Percentiles rank a stretch among this genome's conserved stretches.
These are phyloP conservation scores for Pelargonium australe DNA, from an alignment of 441 rosid genomes.

Conservation along the genomic window DNA sequence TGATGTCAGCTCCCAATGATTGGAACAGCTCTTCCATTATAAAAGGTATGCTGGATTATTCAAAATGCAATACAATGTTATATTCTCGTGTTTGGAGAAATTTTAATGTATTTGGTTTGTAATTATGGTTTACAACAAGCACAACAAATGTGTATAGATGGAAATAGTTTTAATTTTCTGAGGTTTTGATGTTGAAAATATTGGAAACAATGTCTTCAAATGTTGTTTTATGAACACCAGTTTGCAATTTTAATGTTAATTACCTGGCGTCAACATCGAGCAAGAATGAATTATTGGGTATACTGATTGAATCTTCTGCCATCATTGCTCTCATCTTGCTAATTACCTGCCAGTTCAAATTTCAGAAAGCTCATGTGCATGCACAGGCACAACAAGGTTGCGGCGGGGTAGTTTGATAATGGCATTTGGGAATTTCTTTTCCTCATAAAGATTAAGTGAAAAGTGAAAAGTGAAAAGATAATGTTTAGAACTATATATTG, in stretches of 20 bases:
- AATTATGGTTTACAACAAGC: too few species aligned
- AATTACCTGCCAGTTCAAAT: slow-evolving; percentile 34
- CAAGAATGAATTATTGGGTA: slow-evolving; percentile 50
- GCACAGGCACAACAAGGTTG: neutral
- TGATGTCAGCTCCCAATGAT: slow-evolving; percentile 27
- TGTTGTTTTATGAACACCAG: too few species aligned
- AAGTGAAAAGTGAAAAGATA: too few species aligned
- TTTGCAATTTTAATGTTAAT: neutral
- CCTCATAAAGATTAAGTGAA: too few species aligned
- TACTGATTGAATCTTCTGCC: slow-evolving; percentile 48
- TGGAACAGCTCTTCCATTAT: slow-evolving; percentile 53
- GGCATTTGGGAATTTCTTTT: too few species aligned
- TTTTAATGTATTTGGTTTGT: too few species aligned
- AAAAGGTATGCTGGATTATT: slow-evolving; percentile 38
- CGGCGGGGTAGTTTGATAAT: too few species aligned
- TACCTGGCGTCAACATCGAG: slow-evolving; percentile 65
- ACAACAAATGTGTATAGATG: too few species aligned
- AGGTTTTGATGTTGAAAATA: too few species aligned
- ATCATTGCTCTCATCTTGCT: slow-evolving; percentile 42
- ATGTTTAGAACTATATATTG: too few species aligned
- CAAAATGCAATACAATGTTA: neutral
- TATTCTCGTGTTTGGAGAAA: neutral
- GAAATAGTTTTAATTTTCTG: too few species aligned
- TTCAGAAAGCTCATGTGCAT: neutral
- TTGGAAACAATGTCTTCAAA: too few species aligned